Base-by-base conservation (phyloP, 805 yeast species). In the Candida gorgasii region DNA sequence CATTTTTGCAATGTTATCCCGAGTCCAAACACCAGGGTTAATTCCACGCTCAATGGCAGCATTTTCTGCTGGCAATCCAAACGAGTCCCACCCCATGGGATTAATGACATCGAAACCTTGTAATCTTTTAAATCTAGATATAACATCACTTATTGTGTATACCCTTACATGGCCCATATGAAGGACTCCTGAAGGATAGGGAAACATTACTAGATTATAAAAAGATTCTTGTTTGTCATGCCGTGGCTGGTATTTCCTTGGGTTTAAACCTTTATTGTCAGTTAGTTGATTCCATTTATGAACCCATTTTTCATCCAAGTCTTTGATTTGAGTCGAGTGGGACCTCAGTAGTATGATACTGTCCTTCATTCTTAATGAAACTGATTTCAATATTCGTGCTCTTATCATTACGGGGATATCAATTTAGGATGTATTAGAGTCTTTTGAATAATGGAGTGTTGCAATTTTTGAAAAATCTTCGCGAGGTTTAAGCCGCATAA, bases 51-150 rank as follows among this genome's bases (percentile, higher is more conserved):
- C 96, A 22, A 89, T 82, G 0, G 99, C 99, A 0, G 99, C 99
- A 61, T 93, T 93, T 60, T 93, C 99, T 0, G 99, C 99, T 0
- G 99, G 99, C 19, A 93, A 70, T 1, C 99, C 99, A 72, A 93
- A 93, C 0, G 98, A 96, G 69, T 93, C 99, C 97, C 97, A 93
- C 0, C 99, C 99, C 95, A 93, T 90, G 0, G 98, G 97, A 58
- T 93, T 96, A 2, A 92, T 72, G 11, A 92, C 96, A 28, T 81
- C 67, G 51, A 73, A 76, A 1, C 97, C 97, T 39, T 76, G 78
- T 64, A 87, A 75, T 49, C 93, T 71, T 50, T 87, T 78, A 61
- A 78, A 92, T 50, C 98, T 70, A 1, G 95, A 76, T 29, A 93
- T 58, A 2, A 82, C 84, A 61, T 93, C 99, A 52, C 90, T 81